Percentiles rank a stretch among this genome's conserved stretches.
These are phyloP conservation scores for Kuraishia ogatae DNA, from an alignment of 805 yeast genomes.

Conservation along the genomic window DNA sequence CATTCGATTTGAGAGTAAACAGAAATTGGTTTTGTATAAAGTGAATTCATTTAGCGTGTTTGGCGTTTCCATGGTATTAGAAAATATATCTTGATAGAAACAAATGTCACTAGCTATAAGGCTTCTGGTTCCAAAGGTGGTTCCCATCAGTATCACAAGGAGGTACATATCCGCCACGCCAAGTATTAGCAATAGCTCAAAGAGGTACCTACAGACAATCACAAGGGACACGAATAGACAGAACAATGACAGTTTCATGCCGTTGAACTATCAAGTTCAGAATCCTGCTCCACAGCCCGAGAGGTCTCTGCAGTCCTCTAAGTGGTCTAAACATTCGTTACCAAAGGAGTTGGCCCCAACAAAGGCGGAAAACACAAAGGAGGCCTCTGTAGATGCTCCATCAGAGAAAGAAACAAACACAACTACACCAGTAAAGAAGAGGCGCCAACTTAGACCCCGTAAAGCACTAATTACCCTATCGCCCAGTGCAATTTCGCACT, in stretches of 20 bases:
- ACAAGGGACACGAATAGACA: constrained; percentile 4
- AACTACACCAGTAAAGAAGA: constrained; percentile 10
- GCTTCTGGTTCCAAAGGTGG: neutral
- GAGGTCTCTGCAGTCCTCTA: neutral
- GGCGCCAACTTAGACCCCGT: constrained; percentile 75
- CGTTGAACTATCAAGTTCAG: constrained; percentile 1
- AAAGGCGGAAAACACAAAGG: constrained; percentile 3
- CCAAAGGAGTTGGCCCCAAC: constrained; percentile 4
- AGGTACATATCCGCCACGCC: neutral
- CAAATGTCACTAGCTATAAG: neutral
- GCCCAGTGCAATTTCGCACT: constrained; percentile 66
- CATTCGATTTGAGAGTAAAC: neutral
- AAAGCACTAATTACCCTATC: constrained; percentile 84
- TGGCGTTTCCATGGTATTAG: too few relatives aligned
- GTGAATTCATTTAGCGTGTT: too few relatives aligned
- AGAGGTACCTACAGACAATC: neutral
- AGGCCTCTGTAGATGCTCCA: neutral
- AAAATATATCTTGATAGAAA: too few relatives aligned
- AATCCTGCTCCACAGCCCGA: neutral
- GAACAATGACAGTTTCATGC: constrained; percentile 3
- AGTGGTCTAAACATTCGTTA: constrained; percentile 10
- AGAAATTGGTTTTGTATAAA: too few relatives aligned
- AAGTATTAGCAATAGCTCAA: neutral
- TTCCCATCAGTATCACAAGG: neutral
- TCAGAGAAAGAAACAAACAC: neutral